These are phyloP conservation scores for Talaromyces piceae DNA, from an alignment of 2,329 filamentous ascomycete genomes.

Conservation along the genomic window DNA sequence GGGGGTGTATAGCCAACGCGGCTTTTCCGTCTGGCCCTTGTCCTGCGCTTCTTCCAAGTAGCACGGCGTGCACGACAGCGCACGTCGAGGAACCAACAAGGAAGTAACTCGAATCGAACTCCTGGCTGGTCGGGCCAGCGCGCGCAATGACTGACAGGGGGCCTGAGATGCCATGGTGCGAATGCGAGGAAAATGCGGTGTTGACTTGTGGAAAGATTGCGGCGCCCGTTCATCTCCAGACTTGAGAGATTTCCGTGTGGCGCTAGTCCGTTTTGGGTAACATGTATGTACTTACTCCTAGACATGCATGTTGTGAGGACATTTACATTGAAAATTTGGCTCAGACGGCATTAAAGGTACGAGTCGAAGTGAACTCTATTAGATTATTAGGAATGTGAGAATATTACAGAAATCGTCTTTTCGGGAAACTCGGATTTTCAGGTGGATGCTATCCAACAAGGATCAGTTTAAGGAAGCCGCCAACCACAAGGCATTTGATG, in stretches of 20 bases:
- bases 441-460: too few species aligned
- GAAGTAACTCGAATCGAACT: conserved; percentile 9
- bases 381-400: too few species aligned
- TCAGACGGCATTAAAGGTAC: too few species aligned
- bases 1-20: conserved; percentile 66
- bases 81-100: conserved; percentile 16
- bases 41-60: conserved; percentile 19
- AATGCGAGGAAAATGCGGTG: background rate
- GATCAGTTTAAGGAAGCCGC: too few species aligned
- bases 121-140: conserved; percentile 25
- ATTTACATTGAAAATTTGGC: too few species aligned
- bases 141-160: conserved; percentile 34
- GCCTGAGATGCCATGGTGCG: conserved; percentile 42
- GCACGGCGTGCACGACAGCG: conserved; percentile 20
- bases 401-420: too few species aligned
- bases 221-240: background rate
- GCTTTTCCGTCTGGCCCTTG: conserved; percentile 32
- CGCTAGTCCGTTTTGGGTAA: background rate
- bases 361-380: too few species aligned
- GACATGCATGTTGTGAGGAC: background rate
- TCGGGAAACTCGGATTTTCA: too few species aligned
- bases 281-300: background rate
- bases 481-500: too few species aligned
- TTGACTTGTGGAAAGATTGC: background rate
- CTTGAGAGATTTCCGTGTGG: background rate